These are phyloP conservation scores for Leishmania major DNA, from an alignment of 208 protist species.

Conservation along the genomic window DNA sequence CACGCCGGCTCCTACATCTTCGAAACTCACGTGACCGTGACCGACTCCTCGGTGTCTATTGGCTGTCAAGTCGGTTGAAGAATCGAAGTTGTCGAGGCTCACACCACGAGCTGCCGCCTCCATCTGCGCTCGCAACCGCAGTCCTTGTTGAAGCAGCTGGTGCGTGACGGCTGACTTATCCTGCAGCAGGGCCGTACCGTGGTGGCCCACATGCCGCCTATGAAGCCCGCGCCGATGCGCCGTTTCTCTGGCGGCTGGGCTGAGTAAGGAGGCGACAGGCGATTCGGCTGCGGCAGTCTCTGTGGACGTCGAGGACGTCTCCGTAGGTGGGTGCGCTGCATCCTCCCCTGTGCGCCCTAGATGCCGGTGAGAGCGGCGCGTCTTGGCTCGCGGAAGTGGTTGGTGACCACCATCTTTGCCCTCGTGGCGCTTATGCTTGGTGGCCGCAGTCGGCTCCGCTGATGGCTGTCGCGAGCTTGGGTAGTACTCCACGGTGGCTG, in stretches of 20 bases:
- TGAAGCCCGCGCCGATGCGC: background rate
- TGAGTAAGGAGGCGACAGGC: background rate
- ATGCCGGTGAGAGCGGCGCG: conserved; percentile 23
- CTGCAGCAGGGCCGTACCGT: background rate
- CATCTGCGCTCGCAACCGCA: conserved; percentile 53
- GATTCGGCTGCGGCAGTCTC: conserved; percentile 1
- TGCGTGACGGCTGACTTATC: conserved; percentile 27
- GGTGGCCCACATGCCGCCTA: background rate
- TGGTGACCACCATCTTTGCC: background rate
- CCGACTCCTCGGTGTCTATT: background rate
- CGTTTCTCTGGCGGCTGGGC: background rate
- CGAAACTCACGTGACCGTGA: background rate
- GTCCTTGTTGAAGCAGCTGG: conserved; percentile 44
- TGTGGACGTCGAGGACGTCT: conserved; percentile 6
- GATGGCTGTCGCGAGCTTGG: conserved; percentile 4
- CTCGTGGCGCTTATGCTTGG: conserved; percentile 27
- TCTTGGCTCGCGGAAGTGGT: conserved; percentile 25
- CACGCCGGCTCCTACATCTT: background rate
- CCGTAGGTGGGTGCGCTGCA: background rate
- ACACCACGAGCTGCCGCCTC: conserved; percentile 27
- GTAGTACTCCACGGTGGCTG: conserved; percentile 50
- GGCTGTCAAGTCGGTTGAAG: background rate
- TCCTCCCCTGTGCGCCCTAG: conserved; percentile 5
- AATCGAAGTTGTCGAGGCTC: background rate
- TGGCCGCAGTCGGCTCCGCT: background rate